phyloP scores from a whole-genome alignment of 257 asterid genomes.

The Mentha longifolia region DNA sequence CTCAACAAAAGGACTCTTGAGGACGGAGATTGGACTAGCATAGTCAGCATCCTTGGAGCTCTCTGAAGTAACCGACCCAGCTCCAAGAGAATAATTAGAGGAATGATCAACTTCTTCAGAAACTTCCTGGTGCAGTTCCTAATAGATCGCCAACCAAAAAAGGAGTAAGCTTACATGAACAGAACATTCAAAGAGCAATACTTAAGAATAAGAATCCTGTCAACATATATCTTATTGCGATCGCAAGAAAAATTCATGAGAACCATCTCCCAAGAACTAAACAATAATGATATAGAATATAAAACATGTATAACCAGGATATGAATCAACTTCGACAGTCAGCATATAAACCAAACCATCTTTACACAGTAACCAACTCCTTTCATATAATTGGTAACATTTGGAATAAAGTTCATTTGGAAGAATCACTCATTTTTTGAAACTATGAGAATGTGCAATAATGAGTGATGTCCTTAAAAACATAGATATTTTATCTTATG shows the following conservation, averaged over 20 bases:
- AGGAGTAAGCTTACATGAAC: not conserved
- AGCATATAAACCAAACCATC: too few species aligned
- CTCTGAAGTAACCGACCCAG: slow-evolving; percentile 48
- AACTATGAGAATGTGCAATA: too few species aligned
- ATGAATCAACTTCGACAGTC: too few species aligned
- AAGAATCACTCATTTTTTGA: too few species aligned
- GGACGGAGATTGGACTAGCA: slow-evolving; percentile 71
- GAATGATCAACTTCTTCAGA: slow-evolving; percentile 36
- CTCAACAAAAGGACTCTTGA: slow-evolving; percentile 52
- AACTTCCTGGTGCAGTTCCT: slow-evolving; percentile 37
- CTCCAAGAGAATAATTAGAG: slow-evolving; percentile 14
- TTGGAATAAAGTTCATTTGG: too few species aligned
- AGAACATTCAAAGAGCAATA: slow-evolving; percentile 26
- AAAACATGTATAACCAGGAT: not conserved
- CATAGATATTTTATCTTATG: too few species aligned
- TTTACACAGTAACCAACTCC: too few species aligned
- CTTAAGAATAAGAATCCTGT: not conserved
- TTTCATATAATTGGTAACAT: too few species aligned
- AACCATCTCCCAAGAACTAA: not conserved
- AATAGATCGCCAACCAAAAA: slow-evolving; percentile 19
- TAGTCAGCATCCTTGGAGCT: slow-evolving; percentile 59
- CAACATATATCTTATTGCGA: not conserved
- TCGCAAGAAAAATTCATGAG: not conserved
- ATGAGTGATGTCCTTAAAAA: too few species aligned
- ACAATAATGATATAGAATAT: not conserved